phyloP scores from a whole-genome alignment of 257 asterid species.

The Nicotiana undulata region DNA sequence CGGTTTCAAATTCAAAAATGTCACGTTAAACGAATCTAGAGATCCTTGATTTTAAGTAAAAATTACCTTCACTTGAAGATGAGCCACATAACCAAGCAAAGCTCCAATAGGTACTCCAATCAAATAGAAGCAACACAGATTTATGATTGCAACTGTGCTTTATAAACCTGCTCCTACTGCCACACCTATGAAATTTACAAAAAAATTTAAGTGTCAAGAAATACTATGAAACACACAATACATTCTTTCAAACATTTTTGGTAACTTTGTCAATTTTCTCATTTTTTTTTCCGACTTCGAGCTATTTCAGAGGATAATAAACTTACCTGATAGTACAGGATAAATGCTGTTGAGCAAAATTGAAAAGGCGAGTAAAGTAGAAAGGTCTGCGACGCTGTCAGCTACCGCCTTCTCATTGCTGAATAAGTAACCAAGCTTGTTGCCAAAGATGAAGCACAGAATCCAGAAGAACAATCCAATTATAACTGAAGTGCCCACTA shows the following conservation, averaged over 20 bases:
- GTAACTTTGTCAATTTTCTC: not conserved
- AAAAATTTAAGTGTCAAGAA: not conserved
- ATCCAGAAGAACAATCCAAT: slow-evolving; percentile 41
- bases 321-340: slow-evolving; percentile 64
- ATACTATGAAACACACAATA: not conserved
- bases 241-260: not conserved
- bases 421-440: slow-evolving; percentile 50
- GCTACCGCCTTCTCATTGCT: slow-evolving; percentile 40
- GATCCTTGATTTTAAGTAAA: not conserved
- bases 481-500: slow-evolving; percentile 32
- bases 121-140: slow-evolving; percentile 35
- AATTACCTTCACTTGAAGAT: slow-evolving; percentile 20
- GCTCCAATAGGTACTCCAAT: slow-evolving; percentile 22
- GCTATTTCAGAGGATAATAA: too few relatives aligned
- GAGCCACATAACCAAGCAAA: slow-evolving; percentile 19
- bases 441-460: slow-evolving; percentile 45
- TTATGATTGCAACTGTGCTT: slow-evolving; percentile 57
- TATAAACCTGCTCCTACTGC: slow-evolving; percentile 85
- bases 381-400: slow-evolving; percentile 41
- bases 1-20: not conserved
- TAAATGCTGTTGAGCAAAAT: slow-evolving; percentile 60
- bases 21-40: not conserved
- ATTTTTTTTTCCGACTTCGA: not conserved
- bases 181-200: slow-evolving; percentile 63
- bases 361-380: slow-evolving; percentile 48